These are phyloP conservation scores for Candida insectalens DNA, from an alignment of 805 yeast genomes.

Conservation along the genomic window DNA sequence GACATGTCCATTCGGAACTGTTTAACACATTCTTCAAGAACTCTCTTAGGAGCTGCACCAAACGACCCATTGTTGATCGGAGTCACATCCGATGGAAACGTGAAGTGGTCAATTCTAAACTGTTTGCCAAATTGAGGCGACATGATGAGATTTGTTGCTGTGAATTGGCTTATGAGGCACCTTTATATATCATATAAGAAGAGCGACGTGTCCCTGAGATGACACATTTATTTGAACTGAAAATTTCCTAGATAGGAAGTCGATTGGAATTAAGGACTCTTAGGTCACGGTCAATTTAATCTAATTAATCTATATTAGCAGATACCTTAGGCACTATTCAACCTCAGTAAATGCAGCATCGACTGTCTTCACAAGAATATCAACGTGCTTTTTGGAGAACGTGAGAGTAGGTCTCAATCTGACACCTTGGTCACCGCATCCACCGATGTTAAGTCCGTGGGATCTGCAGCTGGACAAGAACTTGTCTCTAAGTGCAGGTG, in stretches of 20 bases:
- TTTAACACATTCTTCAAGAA: conserved; percentile 28
- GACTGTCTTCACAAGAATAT: conserved; percentile 37
- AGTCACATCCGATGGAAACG: conserved; percentile 26
- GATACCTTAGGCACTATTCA: too few relatives aligned
- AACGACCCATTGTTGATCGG: conserved; percentile 60
- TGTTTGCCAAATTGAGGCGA: conserved; percentile 50
- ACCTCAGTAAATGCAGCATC: conserved; percentile 23
- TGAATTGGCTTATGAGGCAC: too few relatives aligned
- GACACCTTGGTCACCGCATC: conserved; percentile 49
- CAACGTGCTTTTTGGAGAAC: conserved; percentile 53
- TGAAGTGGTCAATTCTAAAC: conserved; percentile 39
- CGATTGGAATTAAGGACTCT: too few relatives aligned
- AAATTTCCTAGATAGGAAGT: too few relatives aligned
- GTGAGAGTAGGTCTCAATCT: conserved; percentile 60
- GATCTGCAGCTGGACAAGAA: conserved; percentile 36
- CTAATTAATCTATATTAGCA: too few relatives aligned
- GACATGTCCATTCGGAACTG: conserved; percentile 19
- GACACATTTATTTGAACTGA: too few relatives aligned
- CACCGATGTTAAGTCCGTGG: conserved; percentile 58
- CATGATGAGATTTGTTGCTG: too few relatives aligned
- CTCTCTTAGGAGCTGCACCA: conserved; percentile 45
- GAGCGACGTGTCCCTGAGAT: too few relatives aligned
- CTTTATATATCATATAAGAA: too few relatives aligned
- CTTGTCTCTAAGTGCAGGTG: conserved; percentile 33
- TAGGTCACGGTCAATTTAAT: too few relatives aligned